Conservation (phyloP, 805 yeast genomes). For the Myxozyma geophila region DNA sequence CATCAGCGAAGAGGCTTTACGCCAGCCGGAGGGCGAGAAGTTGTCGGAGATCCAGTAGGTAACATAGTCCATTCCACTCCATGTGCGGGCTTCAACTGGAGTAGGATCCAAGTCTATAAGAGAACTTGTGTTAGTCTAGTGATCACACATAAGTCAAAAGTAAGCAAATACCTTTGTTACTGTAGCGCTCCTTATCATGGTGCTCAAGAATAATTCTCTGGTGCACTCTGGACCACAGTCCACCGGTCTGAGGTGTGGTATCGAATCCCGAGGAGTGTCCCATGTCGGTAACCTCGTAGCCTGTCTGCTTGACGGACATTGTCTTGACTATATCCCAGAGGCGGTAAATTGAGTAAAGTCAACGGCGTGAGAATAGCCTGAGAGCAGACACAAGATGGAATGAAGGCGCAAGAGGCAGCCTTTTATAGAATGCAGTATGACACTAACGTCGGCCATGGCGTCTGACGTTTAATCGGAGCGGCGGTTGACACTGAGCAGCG, state of each 20-base stretch:
- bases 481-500: not conserved
- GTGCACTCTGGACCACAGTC: constrained; percentile 19
- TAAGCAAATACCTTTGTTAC: constrained; percentile 20
- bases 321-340: no score
- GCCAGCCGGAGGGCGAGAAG: constrained; percentile 34
- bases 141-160: not conserved
- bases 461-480: not conserved
- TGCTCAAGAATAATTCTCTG: constrained; percentile 18
- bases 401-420: not conserved
- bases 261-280: constrained; percentile 1
- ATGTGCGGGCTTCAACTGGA: constrained; percentile 48
- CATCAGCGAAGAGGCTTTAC: constrained; percentile 35
- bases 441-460: not conserved
- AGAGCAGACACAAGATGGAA: not conserved
- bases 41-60: constrained; percentile 34
- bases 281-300: constrained; percentile 2
- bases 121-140: constrained; percentile 19
- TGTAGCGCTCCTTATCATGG: constrained; percentile 13
- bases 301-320: constrained; percentile 1
- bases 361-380: not conserved
- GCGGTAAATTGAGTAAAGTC: not conserved
- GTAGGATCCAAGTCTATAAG: constrained; percentile 32
- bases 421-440: not conserved
- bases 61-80: constrained; percentile 45
- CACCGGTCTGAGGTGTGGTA: not conserved